Percentiles rank a stretch among this genome's conserved stretches.
These are phyloP conservation scores for Jimgerdemannia lactiflua DNA, from an alignment of 192 early-diverging fungal species.

Conservation along the genomic window DNA sequence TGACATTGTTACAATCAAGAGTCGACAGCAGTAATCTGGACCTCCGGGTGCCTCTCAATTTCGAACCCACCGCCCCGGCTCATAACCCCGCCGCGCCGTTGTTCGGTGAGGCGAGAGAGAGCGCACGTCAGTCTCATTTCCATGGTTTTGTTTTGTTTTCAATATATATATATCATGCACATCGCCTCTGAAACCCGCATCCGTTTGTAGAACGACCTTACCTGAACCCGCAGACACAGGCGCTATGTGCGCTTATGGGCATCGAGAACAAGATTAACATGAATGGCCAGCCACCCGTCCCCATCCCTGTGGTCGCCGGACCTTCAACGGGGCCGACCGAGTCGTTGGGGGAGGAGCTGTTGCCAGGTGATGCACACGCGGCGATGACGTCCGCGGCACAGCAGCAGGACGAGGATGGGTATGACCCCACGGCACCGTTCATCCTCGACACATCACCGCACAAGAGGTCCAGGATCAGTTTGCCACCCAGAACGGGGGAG, in stretches of 20 bases:
- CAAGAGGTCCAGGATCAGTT: background rate
- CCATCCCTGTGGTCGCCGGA: background rate
- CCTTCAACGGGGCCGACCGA: background rate
- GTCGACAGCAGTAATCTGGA: slow-evolving; percentile 49
- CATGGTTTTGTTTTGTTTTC: background rate
- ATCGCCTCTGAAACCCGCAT: slow-evolving; percentile 1
- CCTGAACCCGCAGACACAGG: slow-evolving; percentile 83
- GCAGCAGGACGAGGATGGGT: background rate
- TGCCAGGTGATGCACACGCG: background rate
- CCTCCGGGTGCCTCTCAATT: slow-evolving; percentile 75
- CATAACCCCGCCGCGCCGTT: slow-evolving; percentile 29
- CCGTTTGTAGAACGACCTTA: slow-evolving; percentile 40
- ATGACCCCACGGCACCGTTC: slow-evolving; percentile 1
- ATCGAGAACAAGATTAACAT: slow-evolving; percentile 71
- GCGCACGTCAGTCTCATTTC: slow-evolving; percentile 25
- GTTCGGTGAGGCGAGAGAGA: slow-evolving; percentile 26
- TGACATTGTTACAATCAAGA: slow-evolving; percentile 63
- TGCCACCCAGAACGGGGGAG: background rate
- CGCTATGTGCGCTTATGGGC: slow-evolving; percentile 67
- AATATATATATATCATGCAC: background rate
- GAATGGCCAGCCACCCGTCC: slow-evolving; percentile 21
- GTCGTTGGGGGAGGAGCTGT: background rate
- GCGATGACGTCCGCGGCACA: background rate
- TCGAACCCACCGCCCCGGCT: slow-evolving; percentile 65
- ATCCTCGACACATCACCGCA: background rate